Evolutionary conservation across 1,139 yeast species (phyloP).

Genomic region (Hyphopichia khmerensis): DNA sequence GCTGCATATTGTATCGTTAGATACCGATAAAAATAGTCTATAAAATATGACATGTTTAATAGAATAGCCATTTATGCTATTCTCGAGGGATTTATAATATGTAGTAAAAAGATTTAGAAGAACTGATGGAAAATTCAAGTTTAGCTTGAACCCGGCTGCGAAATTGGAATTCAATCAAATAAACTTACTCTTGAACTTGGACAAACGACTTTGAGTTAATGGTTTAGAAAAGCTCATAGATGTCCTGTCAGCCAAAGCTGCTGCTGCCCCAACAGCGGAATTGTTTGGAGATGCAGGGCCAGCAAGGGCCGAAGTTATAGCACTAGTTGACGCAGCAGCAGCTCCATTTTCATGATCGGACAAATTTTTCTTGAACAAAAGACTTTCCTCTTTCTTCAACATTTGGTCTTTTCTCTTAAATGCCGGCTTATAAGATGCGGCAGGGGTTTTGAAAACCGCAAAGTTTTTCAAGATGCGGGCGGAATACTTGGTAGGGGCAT

Average conservation of each 20-base stretch:
- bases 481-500: conserved; percentile 52
- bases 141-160: no score
- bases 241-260: not conserved
- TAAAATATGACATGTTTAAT: no score
- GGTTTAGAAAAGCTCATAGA: conserved; percentile 1
- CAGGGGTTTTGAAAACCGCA: conserved; percentile 36
- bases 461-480: conserved; percentile 47
- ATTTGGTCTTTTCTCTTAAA: conserved; percentile 42
- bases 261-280: conserved; percentile 4
- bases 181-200: conserved; percentile 8
- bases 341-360: not conserved
- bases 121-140: no score
- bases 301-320: not conserved
- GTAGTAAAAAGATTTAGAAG: no score
- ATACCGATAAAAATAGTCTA: no score
- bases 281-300: not conserved
- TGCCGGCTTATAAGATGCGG: conserved; percentile 17
- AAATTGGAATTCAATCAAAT: not conserved
- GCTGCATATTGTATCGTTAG: no score
- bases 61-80: no score
- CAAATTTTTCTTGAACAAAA: conserved; percentile 33
- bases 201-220: conserved; percentile 3
- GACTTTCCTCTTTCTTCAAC: conserved; percentile 52
- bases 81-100: no score
- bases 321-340: not conserved